Base-by-base conservation (phyloP, 257 asterid genomes). In the Scutellaria galericulata region DNA sequence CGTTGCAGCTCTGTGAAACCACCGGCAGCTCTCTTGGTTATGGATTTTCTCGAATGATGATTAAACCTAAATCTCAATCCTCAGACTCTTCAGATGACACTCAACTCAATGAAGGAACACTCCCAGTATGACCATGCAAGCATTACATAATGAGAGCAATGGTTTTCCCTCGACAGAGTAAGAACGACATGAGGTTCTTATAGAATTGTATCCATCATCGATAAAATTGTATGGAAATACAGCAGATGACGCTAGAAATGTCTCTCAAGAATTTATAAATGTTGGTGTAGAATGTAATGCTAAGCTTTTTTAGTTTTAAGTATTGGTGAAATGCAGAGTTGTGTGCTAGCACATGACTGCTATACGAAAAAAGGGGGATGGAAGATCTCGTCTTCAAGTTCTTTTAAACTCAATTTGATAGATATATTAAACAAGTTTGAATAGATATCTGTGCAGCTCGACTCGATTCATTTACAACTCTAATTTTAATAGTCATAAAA, bases 21-120 rank as follows among this genome's bases (percentile, higher is more conserved):
- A 88, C 86, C 55, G 99, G 99, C 77, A 86, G 96, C 81, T 95
- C 97, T 54, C 98, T 95, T 42, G 99, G 99, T 24, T 95, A 95
- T 44, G 99, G 99, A 75, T 95, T 73, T 80, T 85, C 90, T 54
- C 83, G 85, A 68, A 81, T 83, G 37, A 79, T 75, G 82, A 86
- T 70, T 69, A 94, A 87, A 83, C 84, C 97, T 10, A 92, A 88
- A 80, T 57, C 85, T 50, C 84, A 75, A 69, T 56, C 78, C 41
- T 45, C 88, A 1, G 99, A 92, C 50, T 51, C 87, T 31, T 78
- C 85, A 7, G 98, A 92, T 42, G 99, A 92, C 61, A 84, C 73
- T 77, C 90, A 80, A 56, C 50, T 86, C 37, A 18, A 84, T 7
- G 99, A 91, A 83, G 99, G 97, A 73, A 73, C 86, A 1, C 82